phyloP scores from a whole-genome alignment of 148 eudicot species.

The Drosera capensis region DNA sequence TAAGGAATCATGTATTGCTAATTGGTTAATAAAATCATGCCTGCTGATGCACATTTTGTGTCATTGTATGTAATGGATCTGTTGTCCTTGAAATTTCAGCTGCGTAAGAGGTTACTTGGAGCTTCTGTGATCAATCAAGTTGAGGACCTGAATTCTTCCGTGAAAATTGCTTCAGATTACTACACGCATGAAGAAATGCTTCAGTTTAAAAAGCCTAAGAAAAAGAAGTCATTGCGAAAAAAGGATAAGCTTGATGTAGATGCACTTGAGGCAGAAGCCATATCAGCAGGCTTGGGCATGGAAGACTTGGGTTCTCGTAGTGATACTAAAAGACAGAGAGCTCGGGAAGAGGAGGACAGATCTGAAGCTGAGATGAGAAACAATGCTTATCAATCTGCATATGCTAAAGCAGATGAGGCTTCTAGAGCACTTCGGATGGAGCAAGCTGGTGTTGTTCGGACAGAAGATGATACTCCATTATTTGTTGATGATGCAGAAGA shows the following conservation, averaged over 20 bases:
- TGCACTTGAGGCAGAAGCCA: slow-evolving; percentile 94
- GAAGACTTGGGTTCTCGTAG: slow-evolving; percentile 78
- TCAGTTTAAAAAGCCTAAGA: slow-evolving; percentile 88
- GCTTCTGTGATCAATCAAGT: slow-evolving; percentile 26
- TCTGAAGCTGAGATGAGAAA: slow-evolving; percentile 65
- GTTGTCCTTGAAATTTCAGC: slow-evolving; percentile 24
- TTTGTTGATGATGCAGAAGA: slow-evolving; percentile 85
- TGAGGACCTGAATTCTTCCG: slow-evolving; percentile 55
- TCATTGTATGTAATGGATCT: background rate
- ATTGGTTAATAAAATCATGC: too few relatives aligned
- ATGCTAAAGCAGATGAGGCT: slow-evolving; percentile 81
- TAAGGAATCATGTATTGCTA: too few relatives aligned
- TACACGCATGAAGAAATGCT: slow-evolving; percentile 84
- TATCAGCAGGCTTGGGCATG: slow-evolving; percentile 66
- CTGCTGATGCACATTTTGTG: background rate
- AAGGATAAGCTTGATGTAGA: slow-evolving; percentile 80
- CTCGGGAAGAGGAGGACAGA: slow-evolving; percentile 63
- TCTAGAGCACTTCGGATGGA: slow-evolving; percentile 62
- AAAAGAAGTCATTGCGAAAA: slow-evolving; percentile 87
- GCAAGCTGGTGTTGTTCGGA: slow-evolving; percentile 15
- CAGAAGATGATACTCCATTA: slow-evolving; percentile 36
- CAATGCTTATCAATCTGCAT: slow-evolving; percentile 60
- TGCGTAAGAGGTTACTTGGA: slow-evolving; percentile 69
- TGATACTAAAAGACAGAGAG: slow-evolving; percentile 41
- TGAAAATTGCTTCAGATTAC: slow-evolving; percentile 52